Percentiles rank a stretch among this genome's conserved stretches.
phyloP scores from a whole-genome alignment of 2,329 filamentous ascomycete genomes.

The Colletotrichum musicola region DNA sequence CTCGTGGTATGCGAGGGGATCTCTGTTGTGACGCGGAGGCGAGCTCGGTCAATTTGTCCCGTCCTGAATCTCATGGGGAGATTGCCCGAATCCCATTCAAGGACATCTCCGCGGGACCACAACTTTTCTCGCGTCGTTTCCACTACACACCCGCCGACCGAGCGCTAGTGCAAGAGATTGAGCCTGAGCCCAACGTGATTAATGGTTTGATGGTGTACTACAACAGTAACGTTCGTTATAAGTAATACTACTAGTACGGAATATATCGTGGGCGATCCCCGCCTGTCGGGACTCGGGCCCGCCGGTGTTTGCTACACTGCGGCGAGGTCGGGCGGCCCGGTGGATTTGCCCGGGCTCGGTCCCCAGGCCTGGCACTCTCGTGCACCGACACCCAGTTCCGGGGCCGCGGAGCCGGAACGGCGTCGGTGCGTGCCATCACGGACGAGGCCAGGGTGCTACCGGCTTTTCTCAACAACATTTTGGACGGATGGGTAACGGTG shows the following conservation, averaged over 20 bases:
- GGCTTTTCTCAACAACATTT: constrained; percentile 55
- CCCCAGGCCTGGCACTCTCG: constrained; percentile 53
- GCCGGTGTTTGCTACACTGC: neutral
- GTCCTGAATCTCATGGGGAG: neutral
- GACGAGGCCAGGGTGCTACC: constrained; percentile 49
- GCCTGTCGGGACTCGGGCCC: constrained; percentile 6
- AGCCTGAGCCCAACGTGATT: no score
- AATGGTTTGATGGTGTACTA: no score
- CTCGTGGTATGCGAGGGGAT: constrained; percentile 6
- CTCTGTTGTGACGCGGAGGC: neutral
- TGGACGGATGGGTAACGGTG: constrained; percentile 50
- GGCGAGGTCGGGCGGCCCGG: constrained; percentile 12
- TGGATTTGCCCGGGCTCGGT: neutral
- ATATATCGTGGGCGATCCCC: constrained; percentile 3
- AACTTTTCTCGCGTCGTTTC: neutral
- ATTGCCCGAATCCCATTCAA: constrained; percentile 4
- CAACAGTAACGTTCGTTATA: no score
- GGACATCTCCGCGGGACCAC: constrained; percentile 25
- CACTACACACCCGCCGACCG: neutral
- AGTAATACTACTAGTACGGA: no score
- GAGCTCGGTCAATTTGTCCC: constrained; percentile 6
- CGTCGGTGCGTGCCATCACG: constrained; percentile 50
- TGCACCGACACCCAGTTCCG: constrained; percentile 52
- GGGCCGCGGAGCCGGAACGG: constrained; percentile 51
- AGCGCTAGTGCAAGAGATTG: no score